These are phyloP conservation scores for Syncephalastrum racemosum DNA, from an alignment of 371 early-diverging fungal species.

Conservation along the genomic window DNA sequence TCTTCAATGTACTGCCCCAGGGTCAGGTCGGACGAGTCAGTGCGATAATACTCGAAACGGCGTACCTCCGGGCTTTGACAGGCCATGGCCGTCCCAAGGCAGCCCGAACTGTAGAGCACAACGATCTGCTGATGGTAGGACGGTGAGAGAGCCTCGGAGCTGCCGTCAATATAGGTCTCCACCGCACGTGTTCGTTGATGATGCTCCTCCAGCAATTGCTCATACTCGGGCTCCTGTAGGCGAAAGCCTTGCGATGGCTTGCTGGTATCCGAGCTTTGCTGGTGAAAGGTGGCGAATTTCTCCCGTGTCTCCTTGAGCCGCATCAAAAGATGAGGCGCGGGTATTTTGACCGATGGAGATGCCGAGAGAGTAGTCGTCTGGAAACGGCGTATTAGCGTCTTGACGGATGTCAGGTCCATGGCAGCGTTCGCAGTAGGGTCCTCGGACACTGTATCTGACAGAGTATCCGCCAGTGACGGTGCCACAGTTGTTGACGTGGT, in stretches of 20 bases:
- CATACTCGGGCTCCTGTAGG: conserved; percentile 39
- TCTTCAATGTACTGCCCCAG: conserved; percentile 87
- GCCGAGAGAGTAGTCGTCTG: conserved; percentile 71
- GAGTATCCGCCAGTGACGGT: conserved; percentile 8
- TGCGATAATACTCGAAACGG: conserved; percentile 76
- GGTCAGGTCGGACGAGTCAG: conserved; percentile 71
- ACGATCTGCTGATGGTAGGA: conserved; percentile 68
- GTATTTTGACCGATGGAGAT: conserved; percentile 78
- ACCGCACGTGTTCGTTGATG: conserved; percentile 49
- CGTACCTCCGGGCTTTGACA: conserved; percentile 77
- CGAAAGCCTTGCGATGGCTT: background rate
- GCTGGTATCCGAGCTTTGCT: conserved; percentile 10
- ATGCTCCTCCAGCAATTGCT: conserved; percentile 54
- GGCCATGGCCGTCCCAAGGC: conserved; percentile 54
- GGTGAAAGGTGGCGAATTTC: conserved; percentile 20
- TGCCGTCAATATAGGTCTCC: conserved; percentile 53
- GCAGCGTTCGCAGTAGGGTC: background rate
- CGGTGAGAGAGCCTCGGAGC: conserved; percentile 57
- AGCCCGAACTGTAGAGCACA: conserved; percentile 64
- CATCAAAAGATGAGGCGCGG: conserved; percentile 79
- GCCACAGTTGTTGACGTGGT: background rate
- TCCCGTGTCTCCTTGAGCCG: conserved; percentile 55
- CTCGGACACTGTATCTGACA: background rate
- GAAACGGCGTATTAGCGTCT: conserved; percentile 47
- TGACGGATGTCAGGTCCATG: conserved; percentile 24